phyloP scores from a whole-genome alignment of 2,329 filamentous ascomycete genomes.

The Penicillium concentricum region DNA sequence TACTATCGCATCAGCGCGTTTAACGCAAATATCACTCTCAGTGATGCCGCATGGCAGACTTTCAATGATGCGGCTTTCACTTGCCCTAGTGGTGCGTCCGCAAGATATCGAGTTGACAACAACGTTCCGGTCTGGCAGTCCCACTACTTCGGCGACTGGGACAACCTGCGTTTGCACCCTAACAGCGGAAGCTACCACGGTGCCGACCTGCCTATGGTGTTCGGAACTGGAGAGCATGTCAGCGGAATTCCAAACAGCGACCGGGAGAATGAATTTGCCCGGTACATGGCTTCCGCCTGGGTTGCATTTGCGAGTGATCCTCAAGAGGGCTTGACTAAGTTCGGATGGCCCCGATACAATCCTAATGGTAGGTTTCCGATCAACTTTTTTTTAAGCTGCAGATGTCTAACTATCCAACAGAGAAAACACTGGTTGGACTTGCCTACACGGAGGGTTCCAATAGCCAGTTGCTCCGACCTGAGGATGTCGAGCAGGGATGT shows the following conservation, averaged over 20 bases:
- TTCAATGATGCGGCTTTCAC: slow-evolving; percentile 50
- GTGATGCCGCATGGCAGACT: slow-evolving; percentile 35
- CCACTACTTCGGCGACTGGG: slow-evolving; percentile 52
- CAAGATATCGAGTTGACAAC: slow-evolving; percentile 33
- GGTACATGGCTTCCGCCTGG: slow-evolving; percentile 45
- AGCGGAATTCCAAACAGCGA: slow-evolving; percentile 37
- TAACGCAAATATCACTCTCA: slow-evolving; percentile 41
- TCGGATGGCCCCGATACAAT: slow-evolving; percentile 42
- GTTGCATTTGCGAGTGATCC: slow-evolving; percentile 43
- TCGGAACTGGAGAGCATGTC: slow-evolving; percentile 43
- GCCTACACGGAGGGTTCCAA: slow-evolving; percentile 17
- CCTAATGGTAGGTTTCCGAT: slow-evolving; percentile 10
- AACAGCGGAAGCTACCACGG: slow-evolving; percentile 53
- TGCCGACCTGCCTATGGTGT: slow-evolving; percentile 50
- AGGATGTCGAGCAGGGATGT: slow-evolving; percentile 22
- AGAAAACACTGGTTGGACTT: slow-evolving; percentile 26
- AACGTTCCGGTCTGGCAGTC: slow-evolving; percentile 47
- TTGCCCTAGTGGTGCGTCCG: slow-evolving; percentile 46
- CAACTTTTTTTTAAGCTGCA: not conserved
- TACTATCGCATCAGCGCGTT: slow-evolving; percentile 50
- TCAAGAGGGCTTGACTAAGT: slow-evolving; percentile 30
- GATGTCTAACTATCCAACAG: slow-evolving; percentile 1
- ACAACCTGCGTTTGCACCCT: slow-evolving; percentile 48
- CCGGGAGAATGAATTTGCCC: slow-evolving; percentile 34
- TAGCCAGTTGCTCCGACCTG: slow-evolving; percentile 15